phyloP scores from a whole-genome alignment of 2,329 filamentous ascomycete species.

The Verticillium isaacii region DNA sequence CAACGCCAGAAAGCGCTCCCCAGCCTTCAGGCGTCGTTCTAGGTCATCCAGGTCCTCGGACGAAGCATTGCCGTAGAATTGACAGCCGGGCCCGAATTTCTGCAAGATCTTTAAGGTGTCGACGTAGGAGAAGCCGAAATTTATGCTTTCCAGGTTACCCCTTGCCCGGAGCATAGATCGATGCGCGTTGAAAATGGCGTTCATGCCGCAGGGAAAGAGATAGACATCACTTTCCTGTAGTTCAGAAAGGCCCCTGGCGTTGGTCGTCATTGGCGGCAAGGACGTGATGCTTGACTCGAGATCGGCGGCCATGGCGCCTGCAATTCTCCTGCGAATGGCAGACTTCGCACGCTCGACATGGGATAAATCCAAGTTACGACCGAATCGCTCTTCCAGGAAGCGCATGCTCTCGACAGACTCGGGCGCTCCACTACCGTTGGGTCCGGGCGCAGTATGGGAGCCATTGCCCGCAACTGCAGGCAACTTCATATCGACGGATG shows the following conservation, averaged over 20 bases:
- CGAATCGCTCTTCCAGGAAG: slow-evolving; percentile 92
- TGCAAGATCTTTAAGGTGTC: slow-evolving; percentile 93
- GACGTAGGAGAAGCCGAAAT: slow-evolving; percentile 95
- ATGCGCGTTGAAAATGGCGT: slow-evolving; percentile 87
- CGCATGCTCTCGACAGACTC: slow-evolving; percentile 62
- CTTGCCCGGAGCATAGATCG: slow-evolving; percentile 63
- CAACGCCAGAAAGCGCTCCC: slow-evolving; percentile 74
- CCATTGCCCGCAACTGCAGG: slow-evolving; percentile 15
- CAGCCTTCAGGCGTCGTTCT: slow-evolving; percentile 62
- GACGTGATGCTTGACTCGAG: slow-evolving; percentile 56
- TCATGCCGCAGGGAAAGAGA: slow-evolving; percentile 88
- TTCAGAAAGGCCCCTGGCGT: slow-evolving; percentile 52
- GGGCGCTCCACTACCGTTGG: slow-evolving; percentile 17
- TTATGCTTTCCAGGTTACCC: slow-evolving; percentile 69
- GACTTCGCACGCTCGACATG: slow-evolving; percentile 78
- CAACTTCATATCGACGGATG: slow-evolving; percentile 31
- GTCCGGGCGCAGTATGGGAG: slow-evolving; percentile 13
- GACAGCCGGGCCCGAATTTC: slow-evolving; percentile 86
- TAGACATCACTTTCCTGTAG: slow-evolving; percentile 86
- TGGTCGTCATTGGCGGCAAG: slow-evolving; percentile 41
- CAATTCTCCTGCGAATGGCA: slow-evolving; percentile 82
- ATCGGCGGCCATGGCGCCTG: slow-evolving; percentile 74
- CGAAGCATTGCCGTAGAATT: slow-evolving; percentile 82
- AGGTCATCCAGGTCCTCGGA: slow-evolving; percentile 77
- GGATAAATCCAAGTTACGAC: slow-evolving; percentile 78